Evolutionary conservation across 257 asterid genomes (phyloP), one percentile per base, ranked within the genome.

Genomic region (Primulina tabacum): DNA sequence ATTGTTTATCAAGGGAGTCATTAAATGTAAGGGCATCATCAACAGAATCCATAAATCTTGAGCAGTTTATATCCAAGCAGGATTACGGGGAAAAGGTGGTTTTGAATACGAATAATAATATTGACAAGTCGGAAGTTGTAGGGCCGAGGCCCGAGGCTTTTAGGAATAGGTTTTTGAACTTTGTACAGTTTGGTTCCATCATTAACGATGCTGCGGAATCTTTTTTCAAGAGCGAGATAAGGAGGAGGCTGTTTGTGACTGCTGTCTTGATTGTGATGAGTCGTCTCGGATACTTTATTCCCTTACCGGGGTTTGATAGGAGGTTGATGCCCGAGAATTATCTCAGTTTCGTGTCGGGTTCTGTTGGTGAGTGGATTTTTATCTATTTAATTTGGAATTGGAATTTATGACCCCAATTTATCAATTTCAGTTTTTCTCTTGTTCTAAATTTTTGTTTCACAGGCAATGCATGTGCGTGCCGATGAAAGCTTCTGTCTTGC

Each of bases 201-300:
- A n/a, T 90, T 57, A 85, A 84, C 68, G 79, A 77, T 81, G 90
- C 89, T 34, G 88, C 91, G 17, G 97, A 90, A 69, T 89, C 96
- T 8, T 89, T 93, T 84, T 93, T 93, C 87, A 93, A 90, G 88
- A 93, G 99, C 78, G 97, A 93, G 83, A 93, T 93, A 75, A 83
- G 99, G 14, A 85, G 96, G 77, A 85, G 99, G 88, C 81, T 93
- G 74, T 90, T 89, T 83, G 82, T 90, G 81, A 93, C 99, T 30
- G 96, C 91, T 75, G 78, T 82, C 16, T 80, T 93, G 74, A 71
- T 93, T 60, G 80, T 89, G 32, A 71, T 89, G 28, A 93, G 99
- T 75, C 97, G 99, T 62, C 75, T 90, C 43, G 97, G 99, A 6
- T 90, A 90, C 77, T 93, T 90, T 72, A 86, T 93, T 75, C 99